A percentile compares a stretch with the other conserved stretches of the same genome.
Conservation (phyloP, 1,284 basidiomycete species). For the Phaffia rhodozyma region DNA sequence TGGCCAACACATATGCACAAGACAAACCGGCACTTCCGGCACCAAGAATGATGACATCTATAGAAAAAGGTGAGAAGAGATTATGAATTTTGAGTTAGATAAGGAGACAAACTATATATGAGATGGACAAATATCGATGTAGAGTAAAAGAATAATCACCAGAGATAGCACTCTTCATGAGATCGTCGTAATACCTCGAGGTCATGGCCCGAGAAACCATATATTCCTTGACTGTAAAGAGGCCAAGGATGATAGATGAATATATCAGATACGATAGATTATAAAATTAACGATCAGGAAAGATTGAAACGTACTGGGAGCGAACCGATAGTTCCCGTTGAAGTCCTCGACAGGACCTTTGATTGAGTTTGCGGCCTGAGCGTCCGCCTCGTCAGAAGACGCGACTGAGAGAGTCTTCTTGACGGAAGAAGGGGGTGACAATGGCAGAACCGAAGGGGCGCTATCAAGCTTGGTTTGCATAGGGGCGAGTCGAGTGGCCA, state of each 20-base stretch:
- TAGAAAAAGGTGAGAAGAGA: slow-evolving; percentile 44
- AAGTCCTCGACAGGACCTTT: slow-evolving; percentile 40
- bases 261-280: not conserved
- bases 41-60: slow-evolving; percentile 64
- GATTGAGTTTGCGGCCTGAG: not conserved
- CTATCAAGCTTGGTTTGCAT: not conserved
- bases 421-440: slow-evolving; percentile 20
- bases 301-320: slow-evolving; percentile 44
- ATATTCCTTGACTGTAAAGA: slow-evolving; percentile 40
- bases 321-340: slow-evolving; percentile 52
- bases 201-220: slow-evolving; percentile 69
- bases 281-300: not conserved
- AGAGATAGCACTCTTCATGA: slow-evolving; percentile 17
- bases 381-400: slow-evolving; percentile 15
- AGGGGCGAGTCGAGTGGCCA: slow-evolving; percentile 20
- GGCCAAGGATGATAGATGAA: not conserved
- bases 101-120: slow-evolving; percentile 40
- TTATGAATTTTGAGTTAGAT: slow-evolving; percentile 57
- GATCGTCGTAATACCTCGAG: slow-evolving; percentile 43
- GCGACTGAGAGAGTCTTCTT: slow-evolving; percentile 15
- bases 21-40: slow-evolving; percentile 68
- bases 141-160: not conserved
- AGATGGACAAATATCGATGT: not conserved
- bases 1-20: slow-evolving; percentile 62
- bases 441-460: not conserved